Conservation (phyloP, 2,329 filamentous ascomycete species). For the Laburnicola sp. region DNA sequence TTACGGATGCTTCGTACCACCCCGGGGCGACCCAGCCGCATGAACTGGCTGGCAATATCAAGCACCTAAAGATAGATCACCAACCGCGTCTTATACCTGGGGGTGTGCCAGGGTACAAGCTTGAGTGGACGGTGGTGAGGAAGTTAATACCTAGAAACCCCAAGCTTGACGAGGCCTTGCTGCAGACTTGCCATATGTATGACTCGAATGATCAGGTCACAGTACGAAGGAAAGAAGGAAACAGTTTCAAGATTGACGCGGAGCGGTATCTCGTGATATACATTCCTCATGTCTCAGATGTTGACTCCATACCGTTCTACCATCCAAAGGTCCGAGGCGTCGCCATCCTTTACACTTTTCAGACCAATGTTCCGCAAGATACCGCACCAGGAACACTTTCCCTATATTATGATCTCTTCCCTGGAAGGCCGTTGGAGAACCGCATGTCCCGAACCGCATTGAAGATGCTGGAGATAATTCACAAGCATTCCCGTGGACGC, state of each 20-base stretch:
- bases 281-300: slow-evolving; percentile 68
- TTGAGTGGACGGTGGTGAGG: slow-evolving; percentile 70
- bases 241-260: slow-evolving; percentile 33
- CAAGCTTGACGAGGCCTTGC: slow-evolving; percentile 70
- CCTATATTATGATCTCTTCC: slow-evolving; percentile 57
- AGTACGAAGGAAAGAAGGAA: slow-evolving; percentile 17
- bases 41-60: slow-evolving; percentile 49
- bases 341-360: slow-evolving; percentile 74
- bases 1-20: slow-evolving; percentile 44
- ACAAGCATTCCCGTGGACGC: slow-evolving; percentile 72
- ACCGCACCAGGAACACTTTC: slow-evolving; percentile 48
- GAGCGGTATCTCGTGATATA: slow-evolving; percentile 69
- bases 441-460: slow-evolving; percentile 69
- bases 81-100: slow-evolving; percentile 32
- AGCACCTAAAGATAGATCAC: slow-evolving; percentile 54
- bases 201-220: slow-evolving; percentile 25
- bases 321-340: slow-evolving; percentile 76
- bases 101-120: slow-evolving; percentile 42
- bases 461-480: slow-evolving; percentile 67
- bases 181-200: slow-evolving; percentile 83
- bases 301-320: slow-evolving; percentile 77
- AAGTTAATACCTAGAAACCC: slow-evolving; percentile 81
- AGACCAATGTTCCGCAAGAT: slow-evolving; percentile 36
- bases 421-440: slow-evolving; percentile 42
- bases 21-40: slow-evolving; percentile 33